Conservation (phyloP, 805 yeast genomes). For the Metschnikowia corniflorae region DNA sequence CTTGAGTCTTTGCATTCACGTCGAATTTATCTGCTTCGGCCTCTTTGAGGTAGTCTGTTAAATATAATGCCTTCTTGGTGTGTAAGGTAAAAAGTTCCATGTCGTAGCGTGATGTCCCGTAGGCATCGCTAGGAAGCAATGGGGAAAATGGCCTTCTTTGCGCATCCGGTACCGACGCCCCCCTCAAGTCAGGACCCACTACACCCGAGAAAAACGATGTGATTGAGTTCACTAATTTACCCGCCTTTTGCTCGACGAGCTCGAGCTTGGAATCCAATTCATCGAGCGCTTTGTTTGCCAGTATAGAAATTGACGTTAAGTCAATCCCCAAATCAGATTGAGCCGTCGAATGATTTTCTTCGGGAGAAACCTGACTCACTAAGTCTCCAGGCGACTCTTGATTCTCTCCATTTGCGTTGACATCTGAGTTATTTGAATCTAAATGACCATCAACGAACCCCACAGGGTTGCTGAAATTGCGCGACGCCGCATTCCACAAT, state of each 20-base stretch:
- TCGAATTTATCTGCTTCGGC: slow-evolving; percentile 28
- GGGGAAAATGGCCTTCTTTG: slow-evolving; percentile 8
- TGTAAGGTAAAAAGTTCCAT: slow-evolving; percentile 39
- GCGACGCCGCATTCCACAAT: slow-evolving; percentile 34
- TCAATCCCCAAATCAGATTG: slow-evolving; percentile 20
- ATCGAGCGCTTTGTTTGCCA: slow-evolving; percentile 59
- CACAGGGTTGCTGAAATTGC: no score
- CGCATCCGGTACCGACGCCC: slow-evolving; percentile 12
- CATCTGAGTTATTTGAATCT: no score
- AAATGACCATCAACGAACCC: no score
- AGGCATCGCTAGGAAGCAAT: slow-evolving; percentile 20
- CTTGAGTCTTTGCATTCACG: slow-evolving; percentile 47
- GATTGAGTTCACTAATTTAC: slow-evolving; percentile 53
- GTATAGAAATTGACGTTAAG: slow-evolving; percentile 22
- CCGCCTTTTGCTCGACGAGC: slow-evolving; percentile 65
- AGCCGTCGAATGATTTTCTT: slow-evolving; percentile 7
- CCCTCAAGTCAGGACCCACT: slow-evolving; percentile 22
- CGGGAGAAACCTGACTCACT: no score
- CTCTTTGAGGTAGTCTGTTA: slow-evolving; percentile 16
- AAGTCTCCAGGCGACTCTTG: no score
- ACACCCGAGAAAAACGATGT: slow-evolving; percentile 50
- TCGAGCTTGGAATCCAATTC: slow-evolving; percentile 69
- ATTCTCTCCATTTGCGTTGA: no score
- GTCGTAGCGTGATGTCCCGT: slow-evolving; percentile 39
- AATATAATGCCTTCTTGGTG: slow-evolving; percentile 25